Base-by-base conservation (phyloP, 306 rosid genomes). In the Arachis stenosperma region DNA sequence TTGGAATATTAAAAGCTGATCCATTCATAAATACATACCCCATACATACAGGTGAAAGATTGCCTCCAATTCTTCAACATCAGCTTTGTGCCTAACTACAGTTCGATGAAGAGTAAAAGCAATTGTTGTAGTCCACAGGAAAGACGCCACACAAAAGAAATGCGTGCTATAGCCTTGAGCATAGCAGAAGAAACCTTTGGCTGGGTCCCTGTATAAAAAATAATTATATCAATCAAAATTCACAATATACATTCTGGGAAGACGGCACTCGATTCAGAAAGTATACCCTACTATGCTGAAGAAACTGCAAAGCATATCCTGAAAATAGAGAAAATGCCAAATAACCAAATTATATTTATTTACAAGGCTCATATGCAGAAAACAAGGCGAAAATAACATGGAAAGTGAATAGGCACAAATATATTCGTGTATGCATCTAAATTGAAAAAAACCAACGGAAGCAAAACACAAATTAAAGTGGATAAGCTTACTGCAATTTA, bases 101-200 rank as follows among this genome's bases (percentile, higher is more conserved):
- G 97, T 91, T n/a, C 99, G 97, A 79, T 94, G 99, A n/a, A 94
- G 93, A 74, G 99, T 94, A 75, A 94, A 94, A 51, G 99, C 95
- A 73, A 94, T 94, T 7, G 96, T 90, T 40, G 99, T 94, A 58
- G 99, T 94, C 99, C 99, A 94, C 7, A 94, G 84, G 90, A 94
- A 94, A 64, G 99, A 94, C 36, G 99, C 97, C 80, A 94, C 99
- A 51, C 93, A 89, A 72, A 94, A 94, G 85, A 94, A 90, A 91
- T 94, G 99, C 7, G 97, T 83, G 79, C 86, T 90, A 59, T 91
- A 94, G 62, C 96, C 96, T 77, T 91, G 95, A 78, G 90, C 88
- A 84, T 87, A 90, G 77, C 99, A 94, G 68, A 88, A 85, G 73
- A 94, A 91, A 65, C 93, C 96, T 75, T 84, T 83, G 52, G 97